Evolutionary conservation across 1,139 yeast genomes (phyloP).

Genomic region (Spencermartinsiella ligniputridi): DNA sequence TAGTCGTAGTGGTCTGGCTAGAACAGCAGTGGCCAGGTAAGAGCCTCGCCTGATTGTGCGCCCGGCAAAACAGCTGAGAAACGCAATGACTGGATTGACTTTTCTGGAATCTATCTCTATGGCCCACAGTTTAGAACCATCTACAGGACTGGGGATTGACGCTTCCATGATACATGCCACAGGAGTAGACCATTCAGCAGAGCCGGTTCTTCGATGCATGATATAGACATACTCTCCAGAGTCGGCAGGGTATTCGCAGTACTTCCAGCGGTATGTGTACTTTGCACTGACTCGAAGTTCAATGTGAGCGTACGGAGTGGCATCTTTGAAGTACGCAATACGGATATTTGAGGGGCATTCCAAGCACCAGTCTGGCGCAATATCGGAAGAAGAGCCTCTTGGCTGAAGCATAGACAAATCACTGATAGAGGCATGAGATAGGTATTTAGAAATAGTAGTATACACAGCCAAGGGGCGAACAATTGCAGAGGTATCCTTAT

Average conservation of each 20-base stretch:
- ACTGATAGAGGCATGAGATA: conserved; percentile 19
- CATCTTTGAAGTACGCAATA: conserved; percentile 7
- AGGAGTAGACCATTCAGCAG: conserved; percentile 8
- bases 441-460: conserved; percentile 10
- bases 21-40: conserved; percentile 5
- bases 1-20: conserved; percentile 10
- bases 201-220: conserved; percentile 18
- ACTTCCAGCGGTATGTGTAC: conserved; percentile 18
- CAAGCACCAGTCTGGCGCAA: conserved; percentile 2
- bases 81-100: conserved; percentile 23
- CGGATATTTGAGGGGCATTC: conserved; percentile 14
- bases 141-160: conserved; percentile 15
- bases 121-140: conserved; percentile 18
- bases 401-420: conserved; percentile 15
- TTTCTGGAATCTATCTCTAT: conserved; percentile 25
- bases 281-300: conserved; percentile 8
- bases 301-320: conserved; percentile 2
- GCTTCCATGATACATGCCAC: conserved; percentile 22
- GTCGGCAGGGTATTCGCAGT: conserved; percentile 11
- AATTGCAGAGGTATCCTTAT: conserved; percentile 5
- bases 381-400: not conserved
- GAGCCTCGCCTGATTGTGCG: conserved; percentile 4
- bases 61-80: conserved; percentile 22
- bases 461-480: conserved; percentile 13
- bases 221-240: conserved; percentile 14